phyloP scores from a whole-genome alignment of 108 stramenopile genomes.

The Cafeteria roenbergensis region DNA sequence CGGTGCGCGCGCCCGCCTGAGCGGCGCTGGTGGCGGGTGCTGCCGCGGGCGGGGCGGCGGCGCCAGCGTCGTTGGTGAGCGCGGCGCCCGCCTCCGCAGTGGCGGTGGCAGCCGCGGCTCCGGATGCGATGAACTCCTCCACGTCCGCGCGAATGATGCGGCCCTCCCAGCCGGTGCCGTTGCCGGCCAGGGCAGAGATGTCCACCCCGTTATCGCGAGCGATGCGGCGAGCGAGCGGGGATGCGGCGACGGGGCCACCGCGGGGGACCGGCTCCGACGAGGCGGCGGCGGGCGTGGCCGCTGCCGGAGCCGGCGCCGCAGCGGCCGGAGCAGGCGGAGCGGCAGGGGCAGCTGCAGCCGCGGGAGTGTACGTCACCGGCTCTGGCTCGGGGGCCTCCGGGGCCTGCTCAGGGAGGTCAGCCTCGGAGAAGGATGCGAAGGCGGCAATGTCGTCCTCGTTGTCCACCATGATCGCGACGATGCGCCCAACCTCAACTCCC shows the following conservation, averaged over 20 bases:
- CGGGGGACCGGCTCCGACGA: conserved; percentile 20
- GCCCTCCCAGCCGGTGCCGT: conserved; percentile 72
- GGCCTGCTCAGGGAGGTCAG: not conserved
- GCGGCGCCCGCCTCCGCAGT: conserved; percentile 28
- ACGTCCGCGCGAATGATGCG: conserved; percentile 87
- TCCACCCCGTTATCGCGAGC: conserved; percentile 67
- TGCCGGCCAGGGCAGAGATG: conserved; percentile 44
- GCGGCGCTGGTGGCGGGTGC: conserved; percentile 20
- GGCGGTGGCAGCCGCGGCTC: conserved; percentile 16
- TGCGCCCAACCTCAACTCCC: conserved; percentile 7
- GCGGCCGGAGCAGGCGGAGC: not conserved
- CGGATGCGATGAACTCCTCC: conserved; percentile 48
- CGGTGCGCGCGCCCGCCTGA: conserved; percentile 19
- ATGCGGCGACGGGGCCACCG: conserved; percentile 66
- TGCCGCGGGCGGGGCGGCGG: conserved; percentile 20
- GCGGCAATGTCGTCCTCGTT: conserved; percentile 20
- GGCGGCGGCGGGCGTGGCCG: conserved; percentile 15
- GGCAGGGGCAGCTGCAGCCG: not conserved
- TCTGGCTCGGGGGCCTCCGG: conserved; percentile 1
- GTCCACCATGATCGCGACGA: conserved; percentile 15
- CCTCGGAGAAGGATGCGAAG: conserved; percentile 2
- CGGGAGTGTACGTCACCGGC: conserved; percentile 3
- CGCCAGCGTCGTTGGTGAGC: not conserved
- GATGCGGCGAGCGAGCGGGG: conserved; percentile 70
- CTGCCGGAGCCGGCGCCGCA: conserved; percentile 12